These are phyloP conservation scores for Pseudogymnoascus verrucosus DNA, from an alignment of 2,329 filamentous ascomycete genomes.

Conservation along the genomic window DNA sequence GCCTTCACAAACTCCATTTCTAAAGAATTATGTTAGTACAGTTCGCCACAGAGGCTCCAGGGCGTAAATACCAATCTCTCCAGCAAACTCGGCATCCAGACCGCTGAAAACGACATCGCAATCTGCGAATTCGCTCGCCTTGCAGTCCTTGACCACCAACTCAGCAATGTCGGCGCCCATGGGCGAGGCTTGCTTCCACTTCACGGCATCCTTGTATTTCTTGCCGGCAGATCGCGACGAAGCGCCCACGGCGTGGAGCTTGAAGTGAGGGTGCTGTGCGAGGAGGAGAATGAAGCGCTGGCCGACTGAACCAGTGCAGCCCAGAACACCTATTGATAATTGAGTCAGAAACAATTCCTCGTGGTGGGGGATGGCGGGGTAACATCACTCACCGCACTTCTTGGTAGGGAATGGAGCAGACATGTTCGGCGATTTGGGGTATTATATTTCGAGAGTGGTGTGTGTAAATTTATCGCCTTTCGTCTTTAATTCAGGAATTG, in stretches of 20 bases:
- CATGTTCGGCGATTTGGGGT: background rate
- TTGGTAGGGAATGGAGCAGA: constrained; percentile 43
- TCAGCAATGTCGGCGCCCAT: constrained; percentile 71
- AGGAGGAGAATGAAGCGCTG: constrained; percentile 93
- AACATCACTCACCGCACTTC: constrained; percentile 38
- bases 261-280: constrained; percentile 77
- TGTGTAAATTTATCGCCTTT: constrained; percentile 2
- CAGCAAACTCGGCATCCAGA: constrained; percentile 84
- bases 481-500: constrained; percentile 2
- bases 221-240: constrained; percentile 86
- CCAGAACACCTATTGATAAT: constrained; percentile 57
- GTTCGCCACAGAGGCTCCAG: background rate
- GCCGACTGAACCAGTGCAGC: constrained; percentile 88
- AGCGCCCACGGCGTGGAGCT: constrained; percentile 81
- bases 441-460: background rate
- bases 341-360: background rate
- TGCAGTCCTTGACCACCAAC: constrained; percentile 79
- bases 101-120: constrained; percentile 93
- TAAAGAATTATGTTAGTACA: constrained; percentile 29
- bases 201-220: constrained; percentile 87
- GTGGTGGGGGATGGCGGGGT: background rate
- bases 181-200: constrained; percentile 85
- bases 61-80: constrained; percentile 69
- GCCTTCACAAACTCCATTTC: constrained; percentile 87
- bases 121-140: constrained; percentile 71